Percentiles rank a stretch among this genome's conserved stretches.
phyloP scores from a whole-genome alignment of 495 filamentous ascomycete genomes.

The Aspergillus incahuasiensis region DNA sequence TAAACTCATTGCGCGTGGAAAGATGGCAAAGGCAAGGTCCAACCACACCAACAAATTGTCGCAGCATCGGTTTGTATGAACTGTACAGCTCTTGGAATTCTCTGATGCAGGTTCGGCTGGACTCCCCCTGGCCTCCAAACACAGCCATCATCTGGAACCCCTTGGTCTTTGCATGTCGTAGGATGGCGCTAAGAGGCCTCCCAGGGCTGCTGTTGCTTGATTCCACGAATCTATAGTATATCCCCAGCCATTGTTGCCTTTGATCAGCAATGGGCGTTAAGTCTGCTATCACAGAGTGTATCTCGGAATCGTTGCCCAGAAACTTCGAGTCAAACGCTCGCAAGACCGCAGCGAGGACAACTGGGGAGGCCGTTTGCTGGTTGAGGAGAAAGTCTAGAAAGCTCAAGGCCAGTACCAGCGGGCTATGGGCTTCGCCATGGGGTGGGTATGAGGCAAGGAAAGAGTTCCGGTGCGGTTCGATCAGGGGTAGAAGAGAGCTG shows the following conservation, averaged over 20 bases:
- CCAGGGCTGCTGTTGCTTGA: not conserved
- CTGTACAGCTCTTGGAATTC: slow-evolving; percentile 20
- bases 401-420: slow-evolving; percentile 5
- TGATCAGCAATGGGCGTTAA: not conserved
- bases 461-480: slow-evolving; percentile 9
- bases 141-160: slow-evolving; percentile 19
- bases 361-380: not conserved
- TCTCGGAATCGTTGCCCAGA: slow-evolving; percentile 14
- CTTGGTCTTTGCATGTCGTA: slow-evolving; percentile 14
- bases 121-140: slow-evolving; percentile 25
- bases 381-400: slow-evolving; percentile 14
- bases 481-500: not conserved
- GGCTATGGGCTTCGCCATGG: not conserved
- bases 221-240: slow-evolving; percentile 18
- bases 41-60: slow-evolving; percentile 10
- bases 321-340: slow-evolving; percentile 16
- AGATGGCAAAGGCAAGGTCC: slow-evolving; percentile 16
- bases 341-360: slow-evolving; percentile 2
- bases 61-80: slow-evolving; percentile 18
- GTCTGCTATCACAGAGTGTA: slow-evolving; percentile 17
- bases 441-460: slow-evolving; percentile 7
- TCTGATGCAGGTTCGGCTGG: slow-evolving; percentile 17
- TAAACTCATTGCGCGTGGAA: slow-evolving; percentile 7
- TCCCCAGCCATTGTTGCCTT: slow-evolving; percentile 10
- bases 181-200: slow-evolving; percentile 8